These are phyloP conservation scores for Citeromyces matritensis DNA, from an alignment of 805 yeast species.

Conservation along the genomic window DNA sequence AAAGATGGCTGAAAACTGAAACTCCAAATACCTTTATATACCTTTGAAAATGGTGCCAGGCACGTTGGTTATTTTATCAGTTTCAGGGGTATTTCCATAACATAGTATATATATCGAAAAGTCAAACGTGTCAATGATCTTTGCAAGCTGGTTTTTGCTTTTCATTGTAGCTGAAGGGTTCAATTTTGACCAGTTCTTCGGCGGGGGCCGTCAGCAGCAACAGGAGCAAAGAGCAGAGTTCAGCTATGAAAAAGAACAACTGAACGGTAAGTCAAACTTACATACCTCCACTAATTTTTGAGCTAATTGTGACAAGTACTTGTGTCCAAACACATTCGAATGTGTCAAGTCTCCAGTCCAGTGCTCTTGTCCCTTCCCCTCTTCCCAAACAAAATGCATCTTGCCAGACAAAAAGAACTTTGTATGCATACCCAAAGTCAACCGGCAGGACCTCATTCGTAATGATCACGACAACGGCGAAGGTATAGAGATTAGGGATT, in stretches of 20 bases:
- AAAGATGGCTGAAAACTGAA: no score
- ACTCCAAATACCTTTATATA: no score
- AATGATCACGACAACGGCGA: constrained; percentile 15
- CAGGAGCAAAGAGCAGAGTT: neutral
- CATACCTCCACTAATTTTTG: constrained; percentile 3
- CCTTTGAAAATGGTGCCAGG: no score
- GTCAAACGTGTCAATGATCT: no score
- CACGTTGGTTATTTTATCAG: no score
- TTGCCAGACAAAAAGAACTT: constrained; percentile 51
- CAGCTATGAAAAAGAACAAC: constrained; percentile 19
- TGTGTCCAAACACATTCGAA: constrained; percentile 71
- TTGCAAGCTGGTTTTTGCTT: no score
- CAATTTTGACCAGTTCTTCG: constrained; percentile 17
- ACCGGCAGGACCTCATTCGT: constrained; percentile 19
- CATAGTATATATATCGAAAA: no score
- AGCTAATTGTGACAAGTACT: constrained; percentile 42
- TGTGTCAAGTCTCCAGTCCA: constrained; percentile 59
- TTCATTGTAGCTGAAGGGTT: neutral
- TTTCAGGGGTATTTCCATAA: no score
- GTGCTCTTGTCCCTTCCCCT: constrained; percentile 88
- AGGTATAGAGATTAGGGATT: constrained; percentile 48
- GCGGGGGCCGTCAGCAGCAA: constrained; percentile 11
- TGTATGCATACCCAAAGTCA: constrained; percentile 78
- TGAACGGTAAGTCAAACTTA: constrained; percentile 10
- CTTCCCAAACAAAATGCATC: constrained; percentile 68